phyloP scores from a whole-genome alignment of 1,284 basidiomycete genomes.

The Exsudoporus floridanus region DNA sequence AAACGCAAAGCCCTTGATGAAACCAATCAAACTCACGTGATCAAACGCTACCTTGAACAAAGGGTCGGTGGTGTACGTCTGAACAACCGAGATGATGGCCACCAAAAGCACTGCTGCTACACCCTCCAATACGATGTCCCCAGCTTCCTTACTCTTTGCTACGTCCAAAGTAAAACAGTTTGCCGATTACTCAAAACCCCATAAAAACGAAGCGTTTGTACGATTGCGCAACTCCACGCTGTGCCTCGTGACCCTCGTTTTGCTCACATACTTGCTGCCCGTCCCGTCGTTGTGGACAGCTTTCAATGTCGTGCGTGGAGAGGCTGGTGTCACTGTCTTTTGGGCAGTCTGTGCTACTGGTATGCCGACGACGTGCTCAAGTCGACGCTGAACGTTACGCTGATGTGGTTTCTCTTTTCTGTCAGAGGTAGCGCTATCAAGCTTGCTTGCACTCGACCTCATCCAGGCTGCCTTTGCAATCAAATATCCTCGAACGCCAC shows the following conservation, averaged over 20 bases:
- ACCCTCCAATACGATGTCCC: slow-evolving; percentile 15
- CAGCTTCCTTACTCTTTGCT: slow-evolving; percentile 25
- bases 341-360: slow-evolving; percentile 25
- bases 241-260: slow-evolving; percentile 42
- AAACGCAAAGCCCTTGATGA: no score
- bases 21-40: no score
- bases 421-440: slow-evolving; percentile 45
- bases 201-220: slow-evolving; percentile 53
- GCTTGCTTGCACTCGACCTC: slow-evolving; percentile 49
- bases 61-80: not conserved
- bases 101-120: slow-evolving; percentile 6
- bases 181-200: slow-evolving; percentile 47
- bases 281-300: slow-evolving; percentile 48
- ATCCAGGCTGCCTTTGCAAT: slow-evolving; percentile 52
- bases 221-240: slow-evolving; percentile 53
- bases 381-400: not conserved
- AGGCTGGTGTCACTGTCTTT: slow-evolving; percentile 6
- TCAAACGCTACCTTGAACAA: not conserved
- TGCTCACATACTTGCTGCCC: slow-evolving; percentile 55
- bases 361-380: slow-evolving; percentile 8
- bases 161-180: slow-evolving; percentile 24
- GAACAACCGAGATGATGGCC: slow-evolving; percentile 15
- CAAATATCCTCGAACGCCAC: slow-evolving; percentile 49
- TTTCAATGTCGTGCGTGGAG: slow-evolving; percentile 32
- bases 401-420: not conserved